These are phyloP conservation scores for Pyropia haitanensis DNA, from an alignment of 23 red algal species.

Conservation along the genomic window DNA sequence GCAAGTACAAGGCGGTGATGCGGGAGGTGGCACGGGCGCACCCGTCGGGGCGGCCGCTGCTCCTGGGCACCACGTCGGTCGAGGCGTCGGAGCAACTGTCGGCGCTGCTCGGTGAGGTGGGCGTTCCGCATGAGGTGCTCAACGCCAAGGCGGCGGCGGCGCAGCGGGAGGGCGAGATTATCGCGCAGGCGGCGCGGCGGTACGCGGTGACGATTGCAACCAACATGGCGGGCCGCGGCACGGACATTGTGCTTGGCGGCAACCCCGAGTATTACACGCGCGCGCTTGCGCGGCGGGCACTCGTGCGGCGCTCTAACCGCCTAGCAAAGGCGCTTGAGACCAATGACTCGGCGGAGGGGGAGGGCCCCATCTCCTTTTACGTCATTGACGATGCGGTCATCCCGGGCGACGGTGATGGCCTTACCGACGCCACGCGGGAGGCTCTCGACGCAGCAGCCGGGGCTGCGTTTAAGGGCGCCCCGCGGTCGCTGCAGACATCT, in stretches of 20 bases:
- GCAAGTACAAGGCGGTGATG: constrained; percentile 77
- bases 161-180: constrained; percentile 80
- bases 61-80: constrained; percentile 92
- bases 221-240: constrained; percentile 98
- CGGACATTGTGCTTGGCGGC: constrained; percentile 95
- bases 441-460: constrained; percentile 10
- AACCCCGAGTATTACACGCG: constrained; percentile 71
- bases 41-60: constrained; percentile 51
- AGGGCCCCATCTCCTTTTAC: constrained; percentile 2
- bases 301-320: neutral
- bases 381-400: constrained; percentile 47
- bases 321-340: neutral
- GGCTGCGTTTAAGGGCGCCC: neutral
- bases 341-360: constrained; percentile 2
- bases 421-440: constrained; percentile 26
- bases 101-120: constrained; percentile 43
- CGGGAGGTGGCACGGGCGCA: constrained; percentile 75
- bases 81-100: constrained; percentile 79
- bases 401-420: neutral
- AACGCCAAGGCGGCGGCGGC: constrained; percentile 90
- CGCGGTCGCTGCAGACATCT: neutral
- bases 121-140: constrained; percentile 83
- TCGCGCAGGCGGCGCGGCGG: constrained; percentile 79
- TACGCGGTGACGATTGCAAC: constrained; percentile 90
- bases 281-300: constrained; percentile 29